Evolutionary conservation across 1,284 basidiomycete genomes (phyloP).

Genomic region (Naganishia sp.): DNA sequence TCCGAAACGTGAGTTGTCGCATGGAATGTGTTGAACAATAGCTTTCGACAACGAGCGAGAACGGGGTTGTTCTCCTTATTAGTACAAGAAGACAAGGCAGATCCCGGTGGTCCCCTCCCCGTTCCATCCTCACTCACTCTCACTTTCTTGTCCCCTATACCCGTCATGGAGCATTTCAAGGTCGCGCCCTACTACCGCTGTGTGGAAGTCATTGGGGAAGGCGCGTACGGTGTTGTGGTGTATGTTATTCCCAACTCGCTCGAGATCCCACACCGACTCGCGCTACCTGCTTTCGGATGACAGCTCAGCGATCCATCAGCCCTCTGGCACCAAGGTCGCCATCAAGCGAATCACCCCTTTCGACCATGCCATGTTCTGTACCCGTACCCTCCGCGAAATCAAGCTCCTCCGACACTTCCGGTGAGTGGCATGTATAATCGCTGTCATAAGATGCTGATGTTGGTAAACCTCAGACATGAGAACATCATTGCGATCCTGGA

Average conservation of each 20-base stretch:
- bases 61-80: not conserved
- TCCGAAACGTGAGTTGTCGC: slow-evolving; percentile 18
- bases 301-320: slow-evolving; percentile 67
- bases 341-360: slow-evolving; percentile 86
- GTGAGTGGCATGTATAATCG: not conserved
- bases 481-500: slow-evolving; percentile 89
- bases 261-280: not conserved
- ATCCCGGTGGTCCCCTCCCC: not conserved
- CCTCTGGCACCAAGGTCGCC: slow-evolving; percentile 76
- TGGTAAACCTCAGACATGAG: slow-evolving; percentile 52
- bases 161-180: slow-evolving; percentile 29
- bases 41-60: not conserved
- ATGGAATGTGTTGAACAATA: slow-evolving; percentile 22
- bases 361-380: slow-evolving; percentile 88
- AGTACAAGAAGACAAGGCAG: slow-evolving; percentile 3
- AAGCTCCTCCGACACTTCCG: slow-evolving; percentile 86
- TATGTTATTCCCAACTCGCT: slow-evolving; percentile 29
- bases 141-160: not conserved
- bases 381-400: slow-evolving; percentile 80
- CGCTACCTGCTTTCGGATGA: not conserved
- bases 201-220: slow-evolving; percentile 60
- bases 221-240: slow-evolving; percentile 75
- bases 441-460: not conserved
- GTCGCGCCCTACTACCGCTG: slow-evolving; percentile 34
- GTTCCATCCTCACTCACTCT: not conserved